Evolutionary conservation across 257 asterid genomes (phyloP).

Genomic region (Primulina eburnea): DNA sequence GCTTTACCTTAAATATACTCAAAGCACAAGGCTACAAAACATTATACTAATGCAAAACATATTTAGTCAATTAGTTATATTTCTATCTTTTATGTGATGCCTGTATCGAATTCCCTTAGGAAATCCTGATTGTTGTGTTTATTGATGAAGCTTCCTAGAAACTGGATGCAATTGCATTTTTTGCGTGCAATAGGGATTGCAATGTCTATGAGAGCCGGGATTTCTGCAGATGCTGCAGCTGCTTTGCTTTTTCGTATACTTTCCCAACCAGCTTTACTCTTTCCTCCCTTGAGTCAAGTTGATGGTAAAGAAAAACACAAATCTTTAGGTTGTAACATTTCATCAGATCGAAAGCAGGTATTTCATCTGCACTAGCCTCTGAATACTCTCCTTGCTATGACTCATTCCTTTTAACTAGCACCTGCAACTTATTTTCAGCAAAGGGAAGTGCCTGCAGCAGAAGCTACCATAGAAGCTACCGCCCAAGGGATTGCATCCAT

Average conservation of each 20-base stretch:
- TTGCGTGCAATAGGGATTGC: conserved; percentile 96
- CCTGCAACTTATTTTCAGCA: conserved; percentile 38
- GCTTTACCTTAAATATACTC: not conserved
- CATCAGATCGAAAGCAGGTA: conserved; percentile 72
- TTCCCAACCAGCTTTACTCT: conserved; percentile 94
- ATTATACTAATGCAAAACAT: not conserved
- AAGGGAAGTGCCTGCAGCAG: conserved; percentile 75
- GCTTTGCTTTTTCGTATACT: conserved; percentile 96
- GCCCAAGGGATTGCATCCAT: conserved; percentile 99
- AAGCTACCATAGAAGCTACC: conserved; percentile 93
- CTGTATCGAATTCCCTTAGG: not conserved
- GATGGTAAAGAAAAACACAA: conserved; percentile 76
- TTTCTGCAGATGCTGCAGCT: conserved; percentile 98
- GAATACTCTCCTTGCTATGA: conserved; percentile 19
- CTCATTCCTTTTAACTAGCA: conserved; percentile 23
- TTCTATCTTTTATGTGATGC: not conserved
- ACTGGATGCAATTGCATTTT: conserved; percentile 99
- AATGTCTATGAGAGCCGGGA: conserved; percentile 98
- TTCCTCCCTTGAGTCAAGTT: conserved; percentile 91
- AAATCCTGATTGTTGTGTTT: conserved; percentile 32
- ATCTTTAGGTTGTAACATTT: conserved; percentile 55
- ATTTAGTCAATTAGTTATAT: no score
- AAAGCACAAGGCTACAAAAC: not conserved
- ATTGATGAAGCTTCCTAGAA: conserved; percentile 82
- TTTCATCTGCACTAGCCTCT: conserved; percentile 26